Conservation (phyloP, 306 rosid genomes). For the Cyclanthera cordifolia region DNA sequence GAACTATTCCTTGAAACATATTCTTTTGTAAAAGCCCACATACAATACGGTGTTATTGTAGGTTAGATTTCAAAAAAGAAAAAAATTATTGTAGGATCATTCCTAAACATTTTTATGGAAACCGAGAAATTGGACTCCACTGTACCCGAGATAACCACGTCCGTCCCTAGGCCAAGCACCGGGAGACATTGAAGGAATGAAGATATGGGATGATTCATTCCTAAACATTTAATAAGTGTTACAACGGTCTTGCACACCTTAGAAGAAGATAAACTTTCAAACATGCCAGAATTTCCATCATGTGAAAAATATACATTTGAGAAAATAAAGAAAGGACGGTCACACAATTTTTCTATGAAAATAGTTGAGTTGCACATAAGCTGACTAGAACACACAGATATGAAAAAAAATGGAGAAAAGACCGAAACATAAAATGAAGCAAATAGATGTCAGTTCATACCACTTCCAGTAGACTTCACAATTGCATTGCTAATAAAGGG, state of each 20-base stretch:
- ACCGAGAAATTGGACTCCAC: too few species aligned
- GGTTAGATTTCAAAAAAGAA: too few species aligned
- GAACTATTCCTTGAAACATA: neutral
- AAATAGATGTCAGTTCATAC: conserved; percentile 30
- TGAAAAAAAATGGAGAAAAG: neutral
- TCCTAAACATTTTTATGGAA: too few species aligned
- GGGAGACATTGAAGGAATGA: too few species aligned
- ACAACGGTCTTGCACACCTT: too few species aligned
- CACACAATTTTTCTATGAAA: too few species aligned
- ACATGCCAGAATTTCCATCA: neutral
- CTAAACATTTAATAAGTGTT: neutral
- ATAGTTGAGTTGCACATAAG: too few species aligned
- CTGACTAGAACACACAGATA: too few species aligned
- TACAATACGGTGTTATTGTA: neutral
- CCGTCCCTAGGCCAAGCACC: too few species aligned
- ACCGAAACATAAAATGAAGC: neutral
- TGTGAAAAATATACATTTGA: neutral
- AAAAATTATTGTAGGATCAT: neutral
- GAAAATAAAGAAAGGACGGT: too few species aligned
- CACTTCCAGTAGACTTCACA: conserved; percentile 69
- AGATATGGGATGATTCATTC: too few species aligned
- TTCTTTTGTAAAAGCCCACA: neutral
- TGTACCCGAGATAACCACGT: too few species aligned
- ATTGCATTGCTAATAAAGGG: conserved; percentile 86
- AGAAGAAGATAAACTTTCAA: neutral